Conservation (phyloP, 2,329 filamentous ascomycete genomes). For the Arthroderma sp. region DNA sequence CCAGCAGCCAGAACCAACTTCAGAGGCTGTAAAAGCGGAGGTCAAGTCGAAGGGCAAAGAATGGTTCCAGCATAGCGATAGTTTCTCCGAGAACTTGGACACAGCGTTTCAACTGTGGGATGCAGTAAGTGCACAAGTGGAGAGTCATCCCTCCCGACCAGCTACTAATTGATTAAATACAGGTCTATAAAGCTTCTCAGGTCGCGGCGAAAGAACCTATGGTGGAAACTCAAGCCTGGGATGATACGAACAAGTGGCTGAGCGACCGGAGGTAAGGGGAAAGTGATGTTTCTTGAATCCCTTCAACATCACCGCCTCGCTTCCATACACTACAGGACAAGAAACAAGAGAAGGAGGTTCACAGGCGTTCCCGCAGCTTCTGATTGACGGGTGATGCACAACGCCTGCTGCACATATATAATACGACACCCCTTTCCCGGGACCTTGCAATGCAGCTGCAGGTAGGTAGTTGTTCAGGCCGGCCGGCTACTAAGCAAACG, state of each 20-base stretch:
- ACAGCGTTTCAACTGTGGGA: constrained; percentile 53
- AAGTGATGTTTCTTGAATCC: too few relatives aligned
- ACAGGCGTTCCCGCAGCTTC: too few relatives aligned
- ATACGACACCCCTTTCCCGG: too few relatives aligned
- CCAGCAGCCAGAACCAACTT: constrained; percentile 42
- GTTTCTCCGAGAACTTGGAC: constrained; percentile 45
- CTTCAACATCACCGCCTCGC: too few relatives aligned
- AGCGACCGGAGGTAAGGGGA: constrained; percentile 20
- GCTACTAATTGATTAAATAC: constrained; percentile 1
- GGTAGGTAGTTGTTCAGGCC: too few relatives aligned
- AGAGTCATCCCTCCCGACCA: too few relatives aligned
- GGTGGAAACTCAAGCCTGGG: constrained; percentile 42
- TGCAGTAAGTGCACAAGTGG: constrained; percentile 36
- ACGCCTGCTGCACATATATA: too few relatives aligned
- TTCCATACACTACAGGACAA: too few relatives aligned
- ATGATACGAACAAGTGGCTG: constrained; percentile 49
- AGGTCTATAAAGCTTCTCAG: constrained; percentile 48
- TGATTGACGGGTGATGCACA: too few relatives aligned
- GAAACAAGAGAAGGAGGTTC: too few relatives aligned
- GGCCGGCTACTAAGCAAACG: too few relatives aligned
- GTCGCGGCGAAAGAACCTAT: constrained; percentile 36
- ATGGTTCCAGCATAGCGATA: constrained; percentile 49
- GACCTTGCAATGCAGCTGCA: too few relatives aligned
- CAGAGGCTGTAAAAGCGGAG: constrained; percentile 35
- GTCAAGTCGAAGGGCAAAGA: constrained; percentile 41